Base-by-base conservation (phyloP, 2,329 filamentous ascomycete species). In the Nemania sp. region DNA sequence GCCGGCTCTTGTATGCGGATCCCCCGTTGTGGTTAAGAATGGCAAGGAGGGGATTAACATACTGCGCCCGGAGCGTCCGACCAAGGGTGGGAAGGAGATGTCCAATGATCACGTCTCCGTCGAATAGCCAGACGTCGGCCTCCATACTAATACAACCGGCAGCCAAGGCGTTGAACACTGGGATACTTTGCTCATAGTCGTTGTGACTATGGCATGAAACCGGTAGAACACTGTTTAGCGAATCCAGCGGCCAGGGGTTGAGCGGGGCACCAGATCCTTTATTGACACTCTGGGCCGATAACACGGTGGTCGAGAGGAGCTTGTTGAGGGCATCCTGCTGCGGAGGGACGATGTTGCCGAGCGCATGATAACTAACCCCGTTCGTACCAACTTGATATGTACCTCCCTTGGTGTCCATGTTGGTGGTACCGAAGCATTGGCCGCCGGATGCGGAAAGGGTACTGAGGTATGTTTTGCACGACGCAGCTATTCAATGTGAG, bases 1-100 rank as follows among this genome's bases (percentile, higher is more conserved):
- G 73, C 5, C 65, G 57, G 1, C 72, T 69, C 49, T 71, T 70
- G 64, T 73, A 77, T 10, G 74, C 59, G 18, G 62, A 72, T 8
- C 75, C 75, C 1, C 72, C 73, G 61, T 77, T 77, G 51, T 76
- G 72, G 29, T 76, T 72, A 20, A 77, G 67, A 43, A 77, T 76
- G 4, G 61, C 70, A 49, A 67, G 65, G 18, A 77, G 67, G 10
- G 76, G 74, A n/a, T 75, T 66, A 35, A 74, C 68, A 52, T 77
- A 77, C 57, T 77, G 76, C 32, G 62, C 66, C n/a, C 51, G 41
- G 49, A 77, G 49, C 3, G 76, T 77, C 15, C 75, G 69, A 1
- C 75, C 76, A 2, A 58, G 52, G 3, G 67, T 70, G 5, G 74
- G 74, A 10, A 68, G 53, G n/a, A 64, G 52, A 35, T 77, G 76